Conservation (phyloP, 306 rosid species). For the Pachyrhizus erosus region DNA sequence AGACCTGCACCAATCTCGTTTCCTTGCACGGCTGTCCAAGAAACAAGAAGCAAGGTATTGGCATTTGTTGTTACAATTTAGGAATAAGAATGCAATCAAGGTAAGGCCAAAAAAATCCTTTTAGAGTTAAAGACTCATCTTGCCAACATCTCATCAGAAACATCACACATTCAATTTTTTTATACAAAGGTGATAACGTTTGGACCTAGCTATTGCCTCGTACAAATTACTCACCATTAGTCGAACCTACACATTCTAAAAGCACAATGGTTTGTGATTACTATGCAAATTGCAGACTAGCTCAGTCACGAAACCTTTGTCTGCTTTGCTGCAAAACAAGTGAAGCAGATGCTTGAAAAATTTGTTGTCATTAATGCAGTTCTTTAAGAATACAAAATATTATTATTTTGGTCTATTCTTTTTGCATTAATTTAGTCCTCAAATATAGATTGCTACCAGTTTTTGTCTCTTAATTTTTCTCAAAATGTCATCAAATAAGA, state of each 20-base stretch:
- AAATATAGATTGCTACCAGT: not conserved
- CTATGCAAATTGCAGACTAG: not conserved
- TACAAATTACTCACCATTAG: not conserved
- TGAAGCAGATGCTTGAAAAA: not conserved
- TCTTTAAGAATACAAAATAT: not conserved
- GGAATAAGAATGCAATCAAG: not conserved
- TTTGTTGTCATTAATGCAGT: not conserved
- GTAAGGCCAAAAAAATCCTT: not conserved
- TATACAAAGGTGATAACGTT: not conserved
- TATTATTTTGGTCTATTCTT: not conserved
- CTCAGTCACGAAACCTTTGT: not conserved
- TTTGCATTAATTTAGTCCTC: not conserved
- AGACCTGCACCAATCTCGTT: slow-evolving; percentile 1
- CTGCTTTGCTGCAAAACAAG: not conserved
- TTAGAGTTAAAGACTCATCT: not conserved
- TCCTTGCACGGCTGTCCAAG: slow-evolving; percentile 38
- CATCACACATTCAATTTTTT: not conserved
- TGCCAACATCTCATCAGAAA: not conserved
- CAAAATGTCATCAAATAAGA: too few species aligned
- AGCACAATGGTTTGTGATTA: not conserved
- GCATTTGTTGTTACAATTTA: not conserved
- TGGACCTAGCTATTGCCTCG: not conserved
- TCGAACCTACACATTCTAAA: not conserved
- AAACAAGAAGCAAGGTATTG: not conserved
- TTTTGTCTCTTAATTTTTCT: not conserved